Evolutionary conservation across 768 basidiomycete species (phyloP), one percentile per base, ranked within the genome.

Genomic region (Strobilomyces confusus): DNA sequence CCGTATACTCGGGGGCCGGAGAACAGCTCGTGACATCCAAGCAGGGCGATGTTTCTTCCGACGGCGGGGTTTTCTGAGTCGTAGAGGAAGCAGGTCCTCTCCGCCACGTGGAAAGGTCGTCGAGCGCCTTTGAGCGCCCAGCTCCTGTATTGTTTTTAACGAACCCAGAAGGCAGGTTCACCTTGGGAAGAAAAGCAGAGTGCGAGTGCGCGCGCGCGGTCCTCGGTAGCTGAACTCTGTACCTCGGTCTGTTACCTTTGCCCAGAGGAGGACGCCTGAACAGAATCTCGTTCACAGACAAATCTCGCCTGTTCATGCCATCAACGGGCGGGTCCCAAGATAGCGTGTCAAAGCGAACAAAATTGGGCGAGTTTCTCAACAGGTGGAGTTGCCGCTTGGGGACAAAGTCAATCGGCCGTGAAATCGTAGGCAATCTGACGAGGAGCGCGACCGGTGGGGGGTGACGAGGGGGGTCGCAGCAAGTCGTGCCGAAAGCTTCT

Each of bases 271-370:
- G 73, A 56, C 72, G 78, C 52, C 68, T 76, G 69, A 89, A 87
- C 33, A 92, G 69, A 36, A 84, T 64, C 26, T 86, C 82, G 58
- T 87, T 85, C 37, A 89, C 52, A 19, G 81, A 81, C 43, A 86
- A 73, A 52, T 86, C 84, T 44, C 79, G 74, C 40, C 71, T 78
- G 48, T 59, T 79, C 81, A 85, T 85, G 44, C 80, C 83, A 51
- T 80, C 79, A 14, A 86, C 76, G 17, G 86, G 85, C 48, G 90
- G 88, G 30, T 82, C 80, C 70, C 85, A 88, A 3, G 86, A 84
- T 26, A 87, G 72, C 25, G 84, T 77, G 49, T 91, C 89, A 71
- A 80, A 77, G 40, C 84, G 80, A 26, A 79, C 61, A 25, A 69
- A 73, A 30, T 48, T 57, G 5, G 68, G 61, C 5, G 71, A 65